Base-by-base conservation (phyloP, 768 basidiomycete species). In the Suillus alpinus region DNA sequence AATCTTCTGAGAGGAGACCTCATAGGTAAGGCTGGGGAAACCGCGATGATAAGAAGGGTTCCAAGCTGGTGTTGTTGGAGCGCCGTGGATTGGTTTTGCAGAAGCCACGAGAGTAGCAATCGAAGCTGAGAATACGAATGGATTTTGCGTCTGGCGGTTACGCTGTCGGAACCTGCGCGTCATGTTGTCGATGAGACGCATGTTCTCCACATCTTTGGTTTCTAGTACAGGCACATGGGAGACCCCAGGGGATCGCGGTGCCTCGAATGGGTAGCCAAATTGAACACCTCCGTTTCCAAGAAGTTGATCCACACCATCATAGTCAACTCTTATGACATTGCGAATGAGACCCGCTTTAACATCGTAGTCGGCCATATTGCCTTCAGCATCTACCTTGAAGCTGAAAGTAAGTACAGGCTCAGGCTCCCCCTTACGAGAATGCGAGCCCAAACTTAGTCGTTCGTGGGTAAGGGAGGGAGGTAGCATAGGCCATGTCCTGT, bases 391-490 rank as follows among this genome's bases (percentile, higher is more conserved):
- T 8, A 98, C 62, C 66, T 87, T 88, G 56, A 81, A 79, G 61
- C 94, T 96, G 75, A 98, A 94, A 0, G 93, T 88, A 63, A 99
- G 66, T 2, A 87, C 87, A 6, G 80, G 81, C 65, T 89, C 86
- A 0, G 76, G 73, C 2, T 67, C 61, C 16, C 75, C 77, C n/a
- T 62, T 62, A 3, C 61, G 23, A 9, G 69, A 65, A 37, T 62
- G 66, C 26, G 75, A 67, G 26, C 83, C 83, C 49, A 87, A 71
- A 66, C 82, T 85, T 67, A 85, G 74, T 31, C 76, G 76, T 10
- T 73, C 71, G n/a, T 83, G 76, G 59, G 83, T 78, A 49, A 90
- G 65, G 10, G 75, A 74, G 20, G 75, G 70, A 5, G 94, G 91
- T n/a, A 98, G 80, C 77, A 98, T 86, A 0, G 91, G 83, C 69